Evolutionary conservation across 306 rosid species (phyloP).

Genomic region (Hippophae rhamnoides): DNA sequence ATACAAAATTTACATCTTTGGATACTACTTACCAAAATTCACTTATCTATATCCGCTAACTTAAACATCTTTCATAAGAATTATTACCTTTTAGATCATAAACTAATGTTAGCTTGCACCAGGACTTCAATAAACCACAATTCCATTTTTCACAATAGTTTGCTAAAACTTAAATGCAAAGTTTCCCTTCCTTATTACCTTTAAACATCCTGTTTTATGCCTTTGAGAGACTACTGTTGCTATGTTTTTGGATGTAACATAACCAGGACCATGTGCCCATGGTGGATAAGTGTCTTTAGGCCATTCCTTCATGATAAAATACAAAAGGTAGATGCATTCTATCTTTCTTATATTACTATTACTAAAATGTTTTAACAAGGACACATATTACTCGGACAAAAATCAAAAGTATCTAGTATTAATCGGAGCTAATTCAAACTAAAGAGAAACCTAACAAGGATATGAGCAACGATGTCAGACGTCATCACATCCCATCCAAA

Average conservation of each 20-base stretch:
- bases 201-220: constrained; percentile 52
- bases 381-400: no score
- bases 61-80: constrained; percentile 71
- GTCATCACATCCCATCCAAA: no score
- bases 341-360: background rate
- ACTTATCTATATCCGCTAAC: constrained; percentile 69
- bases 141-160: no score
- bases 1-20: no score
- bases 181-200: constrained; percentile 35
- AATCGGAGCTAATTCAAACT: no score
- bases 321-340: constrained; percentile 12
- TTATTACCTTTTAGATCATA: constrained; percentile 12
- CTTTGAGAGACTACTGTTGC: constrained; percentile 56
- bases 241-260: constrained; percentile 74
- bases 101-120: no score
- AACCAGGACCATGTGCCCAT: constrained; percentile 99
- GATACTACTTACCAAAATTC: no score
- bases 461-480: no score
- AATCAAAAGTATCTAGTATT: no score
- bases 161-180: background rate
- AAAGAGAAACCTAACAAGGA: no score
- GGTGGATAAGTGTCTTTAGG: constrained; percentile 71
- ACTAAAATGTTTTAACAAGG: no score
- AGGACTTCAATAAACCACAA: no score
- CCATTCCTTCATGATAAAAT: constrained; percentile 65